Conservation (phyloP, 176 grass and related monocot genomes). For the Bonia amplexicaulis region DNA sequence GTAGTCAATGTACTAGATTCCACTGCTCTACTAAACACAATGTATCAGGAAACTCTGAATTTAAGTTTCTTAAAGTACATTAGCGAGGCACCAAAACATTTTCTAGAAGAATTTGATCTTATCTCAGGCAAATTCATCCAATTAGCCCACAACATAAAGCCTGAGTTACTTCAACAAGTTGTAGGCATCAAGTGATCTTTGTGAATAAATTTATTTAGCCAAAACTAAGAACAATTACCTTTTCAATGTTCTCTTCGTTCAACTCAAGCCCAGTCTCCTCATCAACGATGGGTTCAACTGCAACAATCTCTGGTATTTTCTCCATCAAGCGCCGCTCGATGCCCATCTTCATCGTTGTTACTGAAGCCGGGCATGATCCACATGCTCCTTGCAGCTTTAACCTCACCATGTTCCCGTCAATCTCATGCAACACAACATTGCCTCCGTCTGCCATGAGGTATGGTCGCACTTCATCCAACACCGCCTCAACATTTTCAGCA, state of each 20-base stretch:
- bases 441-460: conserved; percentile 97
- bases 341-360: conserved; percentile 92
- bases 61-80: conserved; percentile 5
- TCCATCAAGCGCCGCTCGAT: conserved; percentile 93
- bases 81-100: background rate
- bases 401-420: conserved; percentile 78
- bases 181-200: background rate
- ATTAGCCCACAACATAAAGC: conserved; percentile 1
- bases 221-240: conserved; percentile 37
- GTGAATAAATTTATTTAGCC: background rate
- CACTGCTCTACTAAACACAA: background rate
- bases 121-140: background rate
- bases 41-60: background rate
- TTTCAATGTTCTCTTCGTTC: conserved; percentile 86
- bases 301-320: conserved; percentile 93
- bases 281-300: conserved; percentile 72
- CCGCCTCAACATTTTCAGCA: conserved; percentile 82
- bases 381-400: conserved; percentile 91
- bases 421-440: conserved; percentile 87
- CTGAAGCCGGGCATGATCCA: conserved; percentile 90
- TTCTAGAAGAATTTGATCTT: background rate
- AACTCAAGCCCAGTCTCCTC: conserved; percentile 88
- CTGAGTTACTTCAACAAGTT: background rate
- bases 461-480: conserved; percentile 93
- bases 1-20: background rate